Percentiles rank a stretch among this genome's conserved stretches.
Conservation (phyloP, 257 asterid species). For the Ajuga chamaepitys region DNA sequence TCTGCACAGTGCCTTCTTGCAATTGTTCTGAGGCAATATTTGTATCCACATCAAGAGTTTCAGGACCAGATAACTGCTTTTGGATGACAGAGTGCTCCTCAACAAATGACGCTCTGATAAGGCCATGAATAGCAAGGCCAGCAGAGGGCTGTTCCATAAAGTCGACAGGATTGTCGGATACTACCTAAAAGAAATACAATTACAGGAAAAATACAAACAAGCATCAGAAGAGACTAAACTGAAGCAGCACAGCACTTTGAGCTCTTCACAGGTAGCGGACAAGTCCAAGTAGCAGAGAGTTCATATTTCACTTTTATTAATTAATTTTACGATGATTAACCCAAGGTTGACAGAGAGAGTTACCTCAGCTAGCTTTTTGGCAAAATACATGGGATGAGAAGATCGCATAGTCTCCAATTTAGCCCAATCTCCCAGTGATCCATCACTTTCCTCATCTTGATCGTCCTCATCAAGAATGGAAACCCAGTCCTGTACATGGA, state of each 20-base stretch:
- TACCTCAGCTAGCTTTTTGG: conserved; percentile 83
- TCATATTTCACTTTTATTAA: background rate
- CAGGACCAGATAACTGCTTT: conserved; percentile 55
- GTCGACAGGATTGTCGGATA: conserved; percentile 79
- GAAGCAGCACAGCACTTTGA: background rate
- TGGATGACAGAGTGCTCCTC: conserved; percentile 81
- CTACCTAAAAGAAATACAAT: conserved; percentile 42
- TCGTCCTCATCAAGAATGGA: conserved; percentile 74
- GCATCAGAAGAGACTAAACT: background rate
- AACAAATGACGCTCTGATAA: conserved; percentile 80
- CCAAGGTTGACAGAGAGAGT: conserved; percentile 6
- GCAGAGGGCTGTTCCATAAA: conserved; percentile 91
- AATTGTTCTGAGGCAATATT: conserved; percentile 30
- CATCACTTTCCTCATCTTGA: conserved; percentile 70
- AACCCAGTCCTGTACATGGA: conserved; percentile 79
- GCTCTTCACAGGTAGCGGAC: background rate
- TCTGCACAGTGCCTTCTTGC: conserved; percentile 37
- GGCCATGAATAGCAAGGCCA: conserved; percentile 88
- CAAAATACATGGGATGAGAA: conserved; percentile 93
- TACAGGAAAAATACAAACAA: background rate
- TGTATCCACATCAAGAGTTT: conserved; percentile 25
- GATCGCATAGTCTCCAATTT: conserved; percentile 91
- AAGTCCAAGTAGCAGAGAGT: conserved; percentile 9
- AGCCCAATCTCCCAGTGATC: conserved; percentile 89
- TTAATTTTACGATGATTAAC: background rate